A percentile compares a stretch with the other conserved stretches of the same genome.
These are phyloP conservation scores for Chaetomium fimeti DNA, from an alignment of 495 filamentous ascomycete genomes.

Conservation along the genomic window DNA sequence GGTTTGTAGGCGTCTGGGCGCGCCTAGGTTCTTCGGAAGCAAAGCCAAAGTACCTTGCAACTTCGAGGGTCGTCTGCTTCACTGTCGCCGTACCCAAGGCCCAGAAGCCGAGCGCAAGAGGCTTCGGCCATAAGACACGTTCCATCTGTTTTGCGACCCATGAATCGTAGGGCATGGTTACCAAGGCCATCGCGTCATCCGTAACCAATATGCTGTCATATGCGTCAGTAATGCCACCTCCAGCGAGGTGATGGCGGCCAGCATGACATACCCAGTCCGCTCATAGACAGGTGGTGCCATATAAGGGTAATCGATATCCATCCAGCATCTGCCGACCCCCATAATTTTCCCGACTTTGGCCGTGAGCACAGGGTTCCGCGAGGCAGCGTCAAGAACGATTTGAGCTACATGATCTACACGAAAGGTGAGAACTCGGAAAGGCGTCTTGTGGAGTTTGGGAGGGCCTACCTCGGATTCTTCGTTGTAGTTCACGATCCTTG, in stretches of 20 bases:
- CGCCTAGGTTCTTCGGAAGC: not conserved
- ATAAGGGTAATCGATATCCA: constrained; percentile 44
- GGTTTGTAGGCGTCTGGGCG: not conserved
- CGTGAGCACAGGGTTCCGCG: constrained; percentile 17
- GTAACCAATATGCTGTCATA: constrained; percentile 34
- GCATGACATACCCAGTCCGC: constrained; percentile 39
- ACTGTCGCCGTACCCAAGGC: constrained; percentile 35
- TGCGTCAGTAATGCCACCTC: constrained; percentile 6
- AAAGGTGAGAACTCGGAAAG: constrained; percentile 13
- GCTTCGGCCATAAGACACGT: constrained; percentile 39
- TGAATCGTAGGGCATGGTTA: constrained; percentile 34
- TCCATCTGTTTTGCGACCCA: constrained; percentile 30
- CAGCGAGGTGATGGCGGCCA: not conserved
- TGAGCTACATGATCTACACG: constrained; percentile 34
- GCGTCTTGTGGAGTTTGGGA: not conserved
- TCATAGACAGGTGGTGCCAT: constrained; percentile 44
- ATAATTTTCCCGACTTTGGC: constrained; percentile 26
- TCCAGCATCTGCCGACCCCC: constrained; percentile 35
- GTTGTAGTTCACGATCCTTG: constrained; percentile 48
- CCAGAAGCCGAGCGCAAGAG: constrained; percentile 38
- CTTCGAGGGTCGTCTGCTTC: constrained; percentile 30
- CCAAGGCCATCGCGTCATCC: constrained; percentile 34
- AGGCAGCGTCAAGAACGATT: constrained; percentile 23
- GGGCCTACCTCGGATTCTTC: constrained; percentile 51
- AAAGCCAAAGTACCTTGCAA: constrained; percentile 40